These are phyloP conservation scores for Cryptococcus sp. DNA, from an alignment of 1,284 basidiomycete species.

Conservation along the genomic window DNA sequence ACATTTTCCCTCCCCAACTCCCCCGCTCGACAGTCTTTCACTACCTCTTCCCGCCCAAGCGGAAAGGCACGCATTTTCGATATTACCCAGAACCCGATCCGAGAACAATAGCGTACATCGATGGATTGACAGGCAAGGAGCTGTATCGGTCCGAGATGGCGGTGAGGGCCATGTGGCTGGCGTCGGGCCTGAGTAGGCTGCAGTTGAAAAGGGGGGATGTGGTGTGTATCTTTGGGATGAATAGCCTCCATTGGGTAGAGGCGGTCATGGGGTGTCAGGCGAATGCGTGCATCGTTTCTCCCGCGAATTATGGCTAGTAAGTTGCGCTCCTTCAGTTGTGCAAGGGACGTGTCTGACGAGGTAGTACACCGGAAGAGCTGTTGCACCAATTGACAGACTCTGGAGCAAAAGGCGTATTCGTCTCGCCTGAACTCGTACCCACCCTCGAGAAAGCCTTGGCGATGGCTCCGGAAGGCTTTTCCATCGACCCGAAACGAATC, in stretches of 20 bases:
- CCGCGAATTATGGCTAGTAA: slow-evolving; percentile 42
- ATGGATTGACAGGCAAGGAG: slow-evolving; percentile 55
- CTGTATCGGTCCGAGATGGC: background rate
- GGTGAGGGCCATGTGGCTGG: slow-evolving; percentile 56
- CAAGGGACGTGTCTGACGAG: slow-evolving; percentile 45
- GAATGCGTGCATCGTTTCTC: slow-evolving; percentile 30
- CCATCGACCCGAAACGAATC: slow-evolving; percentile 17
- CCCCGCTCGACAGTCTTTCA: slow-evolving; percentile 32
- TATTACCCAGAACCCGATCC: slow-evolving; percentile 15
- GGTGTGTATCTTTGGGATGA: slow-evolving; percentile 46
- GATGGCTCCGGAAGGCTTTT: slow-evolving; percentile 8
- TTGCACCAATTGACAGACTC: slow-evolving; percentile 51
- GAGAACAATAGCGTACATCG: slow-evolving; percentile 57
- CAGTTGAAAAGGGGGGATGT: slow-evolving; percentile 35
- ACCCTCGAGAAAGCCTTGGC: slow-evolving; percentile 23
- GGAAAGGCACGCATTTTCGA: slow-evolving; percentile 10
- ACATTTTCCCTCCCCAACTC: slow-evolving; percentile 21
- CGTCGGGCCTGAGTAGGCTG: slow-evolving; percentile 50
- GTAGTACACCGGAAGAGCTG: slow-evolving; percentile 41
- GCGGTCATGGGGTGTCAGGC: slow-evolving; percentile 54
- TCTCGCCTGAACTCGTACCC: slow-evolving; percentile 53
- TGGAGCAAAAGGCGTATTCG: slow-evolving; percentile 54
- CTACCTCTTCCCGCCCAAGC: slow-evolving; percentile 27
- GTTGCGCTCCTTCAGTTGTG: too few relatives aligned
- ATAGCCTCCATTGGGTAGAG: slow-evolving; percentile 60